These are phyloP conservation scores for Cronartium quercuum DNA, from an alignment of 1,284 basidiomycete species.

Conservation along the genomic window DNA sequence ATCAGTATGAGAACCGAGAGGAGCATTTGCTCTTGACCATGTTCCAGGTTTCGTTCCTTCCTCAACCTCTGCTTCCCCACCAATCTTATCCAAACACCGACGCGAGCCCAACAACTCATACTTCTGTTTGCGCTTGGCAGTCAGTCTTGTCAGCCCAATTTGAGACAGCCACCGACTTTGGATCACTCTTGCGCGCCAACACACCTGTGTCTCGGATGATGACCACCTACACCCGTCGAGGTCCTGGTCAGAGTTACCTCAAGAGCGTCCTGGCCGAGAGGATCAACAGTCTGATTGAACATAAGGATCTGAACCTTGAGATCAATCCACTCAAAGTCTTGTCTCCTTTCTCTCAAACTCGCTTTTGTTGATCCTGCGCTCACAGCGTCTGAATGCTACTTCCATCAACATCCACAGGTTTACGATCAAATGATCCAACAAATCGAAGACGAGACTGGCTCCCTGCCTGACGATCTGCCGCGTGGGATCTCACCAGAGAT, in stretches of 20 bases:
- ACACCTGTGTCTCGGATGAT: conserved; percentile 99
- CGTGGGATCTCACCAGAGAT: conserved; percentile 85
- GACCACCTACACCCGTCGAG: conserved; percentile 97
- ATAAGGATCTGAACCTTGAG: conserved; percentile 96
- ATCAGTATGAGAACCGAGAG: conserved; percentile 97
- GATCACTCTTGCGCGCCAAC: conserved; percentile 91
- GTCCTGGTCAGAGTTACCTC: conserved; percentile 94
- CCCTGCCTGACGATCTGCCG: conserved; percentile 79
- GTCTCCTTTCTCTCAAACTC: conserved; percentile 15
- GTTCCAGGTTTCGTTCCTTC: conserved; percentile 61
- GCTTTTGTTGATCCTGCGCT: conserved; percentile 42
- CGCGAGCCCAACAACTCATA: neutral
- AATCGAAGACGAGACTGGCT: conserved; percentile 92
- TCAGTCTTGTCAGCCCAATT: conserved; percentile 97
- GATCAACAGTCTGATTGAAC: conserved; percentile 95
- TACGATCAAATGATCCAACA: conserved; percentile 98
- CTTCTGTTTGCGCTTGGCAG: conserved; percentile 52
- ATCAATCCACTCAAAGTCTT: conserved; percentile 93
- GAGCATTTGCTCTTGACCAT: conserved; percentile 97
- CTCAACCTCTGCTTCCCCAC: neutral
- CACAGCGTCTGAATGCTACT: neutral
- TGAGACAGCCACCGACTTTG: conserved; percentile 95
- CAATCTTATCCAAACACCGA: neutral
- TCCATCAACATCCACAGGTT: conserved; percentile 55
- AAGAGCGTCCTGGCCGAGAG: conserved; percentile 93